Base-by-base conservation (phyloP, 2,329 filamentous ascomycete species). In the Dactylellina haptotyla region DNA sequence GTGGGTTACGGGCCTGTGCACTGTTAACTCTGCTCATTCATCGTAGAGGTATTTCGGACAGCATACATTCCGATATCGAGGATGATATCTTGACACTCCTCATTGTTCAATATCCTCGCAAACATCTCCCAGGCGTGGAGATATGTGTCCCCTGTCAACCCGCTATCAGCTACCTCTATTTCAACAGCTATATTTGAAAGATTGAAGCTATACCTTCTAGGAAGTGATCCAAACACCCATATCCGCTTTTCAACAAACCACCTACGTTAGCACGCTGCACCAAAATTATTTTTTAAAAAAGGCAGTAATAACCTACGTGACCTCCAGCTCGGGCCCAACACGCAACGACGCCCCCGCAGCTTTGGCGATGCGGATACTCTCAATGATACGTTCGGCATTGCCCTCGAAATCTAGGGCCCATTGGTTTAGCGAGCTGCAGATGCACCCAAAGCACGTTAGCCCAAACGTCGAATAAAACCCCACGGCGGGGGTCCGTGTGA, bases 191-290 rank as follows among this genome's bases (percentile, higher is more conserved):
- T 82, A 2, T 83, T 43, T 9, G 41, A 78, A 75, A 81, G 39
- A 39, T 26, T 25, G 48, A 57, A 72, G 43, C 6, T 32, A 26
- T 74, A 76, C 81, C 80, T 79, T 88, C 86, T 6, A 86, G 81
- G 75, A 87, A 89, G 77, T 90, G 88, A 79, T 92, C 90, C 4
- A 90, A 84, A 77, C 87, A 86, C 62, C 84, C 87, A 83, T 90
- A 90, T 48, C 87, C 88, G n/a, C 83, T 83, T 54, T 85, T 84
- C 76, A 85, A 84, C 6, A 34, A 6, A 34, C 6, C 32, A 34
- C 32, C 14, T 14, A 6, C 14, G 32, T 34, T 14, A 34, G 6
- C 32, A 34, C 14, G 14, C 32, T 34, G 32, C 32, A 6, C 32
- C 9, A 48, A 8, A 9, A 45, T 16, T 1, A 18, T 30, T n/a